phyloP scores from a whole-genome alignment of 208 protist species.

The Tetramitus jugosus region DNA sequence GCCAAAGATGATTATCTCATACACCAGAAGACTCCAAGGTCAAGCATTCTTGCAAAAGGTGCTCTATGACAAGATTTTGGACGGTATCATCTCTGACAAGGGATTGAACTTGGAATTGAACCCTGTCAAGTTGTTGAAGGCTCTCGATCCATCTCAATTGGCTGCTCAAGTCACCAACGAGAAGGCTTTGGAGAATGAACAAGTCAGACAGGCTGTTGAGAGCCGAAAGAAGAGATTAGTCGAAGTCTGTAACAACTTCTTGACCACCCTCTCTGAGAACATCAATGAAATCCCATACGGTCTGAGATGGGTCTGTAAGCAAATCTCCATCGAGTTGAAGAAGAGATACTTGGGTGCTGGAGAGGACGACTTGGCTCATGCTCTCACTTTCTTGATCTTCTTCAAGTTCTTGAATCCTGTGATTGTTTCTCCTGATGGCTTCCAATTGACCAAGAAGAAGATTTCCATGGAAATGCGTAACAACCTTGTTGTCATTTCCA shows the following conservation, averaged over 20 bases:
- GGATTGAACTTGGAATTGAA: constrained; percentile 50
- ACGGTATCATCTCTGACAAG: constrained; percentile 44
- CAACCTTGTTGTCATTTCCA: constrained; percentile 52
- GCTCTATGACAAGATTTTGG: constrained; percentile 45
- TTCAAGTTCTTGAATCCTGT: constrained; percentile 60
- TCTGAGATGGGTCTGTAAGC: constrained; percentile 51
- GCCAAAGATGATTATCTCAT: constrained; percentile 55
- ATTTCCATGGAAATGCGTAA: constrained; percentile 27
- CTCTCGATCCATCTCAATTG: constrained; percentile 48
- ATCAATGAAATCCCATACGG: constrained; percentile 52
- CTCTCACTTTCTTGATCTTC: constrained; percentile 55
- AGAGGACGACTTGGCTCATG: constrained; percentile 44
- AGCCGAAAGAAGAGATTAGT: constrained; percentile 38
- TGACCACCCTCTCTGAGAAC: constrained; percentile 44
- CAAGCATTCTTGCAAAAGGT: constrained; percentile 41
- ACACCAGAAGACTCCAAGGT: constrained; percentile 45
- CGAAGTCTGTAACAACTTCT: constrained; percentile 42
- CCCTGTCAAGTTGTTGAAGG: constrained; percentile 44
- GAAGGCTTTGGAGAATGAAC: constrained; percentile 43
- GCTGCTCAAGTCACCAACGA: constrained; percentile 47
- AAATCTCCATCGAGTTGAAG: constrained; percentile 32
- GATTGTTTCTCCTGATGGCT: constrained; percentile 52
- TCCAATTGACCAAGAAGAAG: constrained; percentile 38
- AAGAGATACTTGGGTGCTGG: constrained; percentile 31
- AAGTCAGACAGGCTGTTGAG: constrained; percentile 45